Percentiles rank a stretch among this genome's conserved stretches.
Evolutionary conservation across 2,329 filamentous ascomycete species (phyloP).

Genomic region (Graphiopsis chlorocephala): DNA sequence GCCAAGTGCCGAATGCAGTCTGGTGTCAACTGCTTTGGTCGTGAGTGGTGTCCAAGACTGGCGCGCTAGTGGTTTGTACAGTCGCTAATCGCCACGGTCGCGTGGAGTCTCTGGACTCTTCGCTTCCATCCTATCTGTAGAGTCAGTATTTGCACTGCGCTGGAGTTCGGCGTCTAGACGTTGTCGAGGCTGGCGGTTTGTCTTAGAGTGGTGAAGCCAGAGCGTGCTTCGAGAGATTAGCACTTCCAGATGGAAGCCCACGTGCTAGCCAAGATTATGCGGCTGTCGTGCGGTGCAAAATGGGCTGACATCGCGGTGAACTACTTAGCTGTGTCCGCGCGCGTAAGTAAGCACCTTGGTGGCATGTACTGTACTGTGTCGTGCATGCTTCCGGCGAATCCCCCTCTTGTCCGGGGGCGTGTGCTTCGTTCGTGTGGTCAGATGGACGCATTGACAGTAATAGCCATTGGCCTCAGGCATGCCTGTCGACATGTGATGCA

Average conservation of each 20-base stretch:
- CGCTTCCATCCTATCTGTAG: background rate
- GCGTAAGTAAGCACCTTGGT: background rate
- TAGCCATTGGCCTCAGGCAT: background rate
- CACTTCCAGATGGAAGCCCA: background rate
- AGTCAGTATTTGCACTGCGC: background rate
- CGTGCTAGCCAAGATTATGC: background rate
- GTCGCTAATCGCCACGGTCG: background rate
- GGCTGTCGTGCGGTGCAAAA: background rate
- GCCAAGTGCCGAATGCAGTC: background rate
- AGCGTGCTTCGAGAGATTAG: too few species aligned
- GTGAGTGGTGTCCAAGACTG: background rate
- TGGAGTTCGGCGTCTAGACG: background rate
- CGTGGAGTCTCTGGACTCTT: background rate
- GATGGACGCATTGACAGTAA: background rate
- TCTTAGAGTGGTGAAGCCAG: background rate
- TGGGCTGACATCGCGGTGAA: background rate
- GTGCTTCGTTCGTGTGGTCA: background rate
- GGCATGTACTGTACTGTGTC: background rate
- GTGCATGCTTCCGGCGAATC: slow-evolving; percentile 3
- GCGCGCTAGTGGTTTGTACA: background rate
- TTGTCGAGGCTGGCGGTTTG: background rate
- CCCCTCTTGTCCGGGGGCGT: slow-evolving; percentile 6
- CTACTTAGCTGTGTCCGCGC: background rate
- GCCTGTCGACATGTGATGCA: background rate
- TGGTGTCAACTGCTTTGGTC: background rate